phyloP scores from a whole-genome alignment of 2,329 filamentous ascomycete genomes.

The Cercospora zeina region DNA sequence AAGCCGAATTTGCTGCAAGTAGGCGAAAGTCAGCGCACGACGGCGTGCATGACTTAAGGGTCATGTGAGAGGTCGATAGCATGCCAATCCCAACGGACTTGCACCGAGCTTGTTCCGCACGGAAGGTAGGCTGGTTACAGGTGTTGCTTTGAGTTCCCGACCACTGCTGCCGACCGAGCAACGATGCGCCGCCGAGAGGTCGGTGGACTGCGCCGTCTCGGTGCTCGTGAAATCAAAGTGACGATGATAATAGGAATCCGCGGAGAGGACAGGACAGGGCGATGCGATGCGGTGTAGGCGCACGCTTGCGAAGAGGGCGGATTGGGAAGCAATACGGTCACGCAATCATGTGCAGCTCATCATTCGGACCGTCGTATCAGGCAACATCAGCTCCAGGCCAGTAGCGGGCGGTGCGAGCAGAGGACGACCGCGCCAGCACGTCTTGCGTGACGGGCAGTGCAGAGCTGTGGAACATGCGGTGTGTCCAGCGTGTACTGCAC shows the following conservation, averaged over 20 bases:
- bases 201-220: too few relatives aligned
- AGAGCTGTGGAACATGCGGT: neutral
- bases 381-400: too few relatives aligned
- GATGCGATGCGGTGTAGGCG: neutral
- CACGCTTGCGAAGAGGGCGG: neutral
- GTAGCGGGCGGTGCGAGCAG: too few relatives aligned
- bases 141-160: neutral
- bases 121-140: slow-evolving; percentile 1
- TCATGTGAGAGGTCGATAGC: slow-evolving; percentile 9
- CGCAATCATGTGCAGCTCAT: too few relatives aligned
- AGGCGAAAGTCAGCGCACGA: slow-evolving; percentile 3
- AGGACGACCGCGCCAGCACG: too few relatives aligned
- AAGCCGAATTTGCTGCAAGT: neutral
- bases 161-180: neutral
- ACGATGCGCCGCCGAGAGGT: neutral
- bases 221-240: too few relatives aligned
- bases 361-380: too few relatives aligned
- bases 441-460: neutral
- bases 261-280: neutral
- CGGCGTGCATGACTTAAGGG: slow-evolving; percentile 3
- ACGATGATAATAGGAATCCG: too few relatives aligned
- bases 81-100: slow-evolving; percentile 10
- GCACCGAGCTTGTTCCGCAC: slow-evolving; percentile 12
- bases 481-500: neutral
- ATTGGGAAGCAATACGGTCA: neutral